A percentile compares a stretch with the other conserved stretches of the same genome.
phyloP scores from a whole-genome alignment of 140 eudicot genomes.

The Erigeron philadelphicus region DNA sequence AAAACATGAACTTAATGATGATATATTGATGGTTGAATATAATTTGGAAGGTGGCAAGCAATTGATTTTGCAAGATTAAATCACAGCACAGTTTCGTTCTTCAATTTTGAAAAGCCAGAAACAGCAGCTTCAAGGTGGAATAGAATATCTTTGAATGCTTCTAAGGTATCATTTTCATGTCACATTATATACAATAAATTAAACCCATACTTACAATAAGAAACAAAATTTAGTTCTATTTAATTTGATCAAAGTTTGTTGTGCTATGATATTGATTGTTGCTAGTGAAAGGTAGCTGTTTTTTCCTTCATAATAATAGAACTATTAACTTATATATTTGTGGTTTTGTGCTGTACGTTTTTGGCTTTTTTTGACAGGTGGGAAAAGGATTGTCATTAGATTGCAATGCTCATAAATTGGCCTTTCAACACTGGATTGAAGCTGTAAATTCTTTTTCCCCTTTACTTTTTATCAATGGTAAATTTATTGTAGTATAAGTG shows the following conservation, averaged over 20 bases:
- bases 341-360: no score
- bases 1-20: neutral
- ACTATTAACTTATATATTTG: no score
- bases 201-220: neutral
- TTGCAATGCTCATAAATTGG: constrained; percentile 78
- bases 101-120: constrained; percentile 65
- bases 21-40: neutral
- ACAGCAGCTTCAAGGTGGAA: constrained; percentile 75
- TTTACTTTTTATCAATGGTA: neutral
- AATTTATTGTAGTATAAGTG: neutral
- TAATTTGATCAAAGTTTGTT: neutral
- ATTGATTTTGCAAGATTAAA: constrained; percentile 69
- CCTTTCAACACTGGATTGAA: constrained; percentile 96
- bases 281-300: constrained; percentile 17
- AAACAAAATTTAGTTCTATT: constrained; percentile 4
- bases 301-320: neutral
- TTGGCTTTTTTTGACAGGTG: constrained; percentile 48
- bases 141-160: constrained; percentile 68
- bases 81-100: constrained; percentile 79
- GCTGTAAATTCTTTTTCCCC: constrained; percentile 47
- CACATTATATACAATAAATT: neutral
- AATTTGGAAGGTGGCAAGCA: constrained; percentile 84
- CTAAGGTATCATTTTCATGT: constrained; percentile 47
- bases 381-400: constrained; percentile 84
- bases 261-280: constrained; percentile 24